phyloP scores from a whole-genome alignment of 129 eudicot genomes.

The Centaurea solstitialis region DNA sequence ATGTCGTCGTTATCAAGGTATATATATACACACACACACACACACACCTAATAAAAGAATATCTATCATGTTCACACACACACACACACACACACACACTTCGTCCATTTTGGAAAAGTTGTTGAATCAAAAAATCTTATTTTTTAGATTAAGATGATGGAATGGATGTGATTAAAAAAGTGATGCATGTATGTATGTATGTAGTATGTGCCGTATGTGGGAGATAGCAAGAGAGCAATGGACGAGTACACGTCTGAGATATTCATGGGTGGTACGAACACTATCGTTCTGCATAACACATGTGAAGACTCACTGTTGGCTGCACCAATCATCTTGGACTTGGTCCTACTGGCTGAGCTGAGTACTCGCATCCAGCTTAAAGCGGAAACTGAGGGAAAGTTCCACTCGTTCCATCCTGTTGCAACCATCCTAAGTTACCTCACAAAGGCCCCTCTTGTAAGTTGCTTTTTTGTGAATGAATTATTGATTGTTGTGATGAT shows the following conservation, averaged over 20 bases:
- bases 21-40: too few relatives aligned
- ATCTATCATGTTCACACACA: too few relatives aligned
- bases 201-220: conserved; percentile 95
- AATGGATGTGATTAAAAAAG: too few relatives aligned
- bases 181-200: neutral
- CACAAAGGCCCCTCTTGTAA: conserved; percentile 97
- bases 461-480: conserved; percentile 9
- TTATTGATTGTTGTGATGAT: conserved; percentile 2
- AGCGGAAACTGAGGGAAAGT: conserved; percentile 87
- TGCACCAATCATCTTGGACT: conserved; percentile 93
- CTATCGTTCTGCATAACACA: conserved; percentile 90
- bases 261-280: conserved; percentile 92
- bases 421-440: conserved; percentile 97
- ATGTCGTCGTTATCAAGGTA: conserved; percentile 98
- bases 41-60: neutral
- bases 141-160: too few relatives aligned
- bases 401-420: conserved; percentile 93
- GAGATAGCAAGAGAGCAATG: conserved; percentile 97
- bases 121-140: neutral
- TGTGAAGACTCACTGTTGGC: conserved; percentile 97
- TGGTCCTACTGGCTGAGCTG: conserved; percentile 93
- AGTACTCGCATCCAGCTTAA: conserved; percentile 91
- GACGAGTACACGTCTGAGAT: conserved; percentile 97
- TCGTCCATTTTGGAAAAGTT: neutral
- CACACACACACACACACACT: neutral